phyloP scores from a whole-genome alignment of 345 rosid species.

The Salix viminalis region DNA sequence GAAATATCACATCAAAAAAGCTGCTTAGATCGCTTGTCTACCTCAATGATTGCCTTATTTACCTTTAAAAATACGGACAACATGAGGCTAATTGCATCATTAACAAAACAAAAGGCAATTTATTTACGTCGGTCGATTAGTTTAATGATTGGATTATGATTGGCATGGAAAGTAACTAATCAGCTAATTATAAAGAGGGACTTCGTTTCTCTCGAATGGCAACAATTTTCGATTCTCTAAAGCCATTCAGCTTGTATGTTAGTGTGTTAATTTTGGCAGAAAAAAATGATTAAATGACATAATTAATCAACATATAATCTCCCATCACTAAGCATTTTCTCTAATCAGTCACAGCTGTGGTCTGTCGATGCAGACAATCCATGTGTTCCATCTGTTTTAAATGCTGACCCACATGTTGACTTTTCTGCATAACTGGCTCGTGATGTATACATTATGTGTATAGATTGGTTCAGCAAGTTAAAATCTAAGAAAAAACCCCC shows the following conservation, averaged over 20 bases:
- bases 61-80: neutral
- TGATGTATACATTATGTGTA: neutral
- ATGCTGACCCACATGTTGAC: constrained; percentile 23
- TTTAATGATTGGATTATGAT: neutral
- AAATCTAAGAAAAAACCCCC: too few species aligned
- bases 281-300: neutral
- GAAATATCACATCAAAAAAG: neutral
- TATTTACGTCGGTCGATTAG: neutral
- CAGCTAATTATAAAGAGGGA: neutral
- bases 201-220: neutral
- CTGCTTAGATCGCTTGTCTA: neutral
- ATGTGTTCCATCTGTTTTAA: constrained; percentile 25
- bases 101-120: neutral
- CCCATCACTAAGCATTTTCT: neutral
- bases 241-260: neutral
- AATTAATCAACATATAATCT: neutral
- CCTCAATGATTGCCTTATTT: neutral
- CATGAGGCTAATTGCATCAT: neutral
- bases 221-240: neutral
- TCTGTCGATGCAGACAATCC: constrained; percentile 20
- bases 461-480: too few species aligned
- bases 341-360: neutral
- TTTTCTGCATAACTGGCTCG: constrained; percentile 12
- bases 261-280: neutral
- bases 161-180: neutral